A percentile compares a stretch with the other conserved stretches of the same genome.
Evolutionary conservation across 352 stramenopile genomes (phyloP).

Genomic region (Phytophthora hybrid): DNA sequence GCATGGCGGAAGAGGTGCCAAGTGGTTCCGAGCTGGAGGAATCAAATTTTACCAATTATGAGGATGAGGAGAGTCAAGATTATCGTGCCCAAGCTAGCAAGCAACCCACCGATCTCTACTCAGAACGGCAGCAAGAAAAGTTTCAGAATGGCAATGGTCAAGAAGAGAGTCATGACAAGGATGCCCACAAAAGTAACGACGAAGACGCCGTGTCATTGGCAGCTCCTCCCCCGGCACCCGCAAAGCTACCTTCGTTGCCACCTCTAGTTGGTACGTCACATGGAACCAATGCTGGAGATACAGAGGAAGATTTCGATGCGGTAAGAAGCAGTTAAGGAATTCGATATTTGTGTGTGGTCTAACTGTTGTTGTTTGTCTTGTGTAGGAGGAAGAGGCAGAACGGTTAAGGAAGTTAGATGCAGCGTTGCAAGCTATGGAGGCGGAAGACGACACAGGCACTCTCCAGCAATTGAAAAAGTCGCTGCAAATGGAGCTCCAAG

Average conservation of each 20-base stretch:
- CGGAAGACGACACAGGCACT: constrained; percentile 80
- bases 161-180: constrained; percentile 30
- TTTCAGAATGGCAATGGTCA: constrained; percentile 26
- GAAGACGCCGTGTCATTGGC: constrained; percentile 27
- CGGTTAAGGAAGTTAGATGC: constrained; percentile 74
- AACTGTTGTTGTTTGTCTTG: constrained; percentile 5
- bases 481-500: constrained; percentile 65
- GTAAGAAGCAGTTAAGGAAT: constrained; percentile 28
- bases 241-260: constrained; percentile 36
- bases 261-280: constrained; percentile 17
- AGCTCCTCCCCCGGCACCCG: constrained; percentile 38
- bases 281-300: constrained; percentile 17
- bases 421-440: constrained; percentile 87
- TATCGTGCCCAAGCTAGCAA: constrained; percentile 8
- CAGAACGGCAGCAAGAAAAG: constrained; percentile 10
- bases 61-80: constrained; percentile 28
- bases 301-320: constrained; percentile 70
- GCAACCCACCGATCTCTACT: constrained; percentile 8
- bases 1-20: constrained; percentile 60
- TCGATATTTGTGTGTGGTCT: neutral
- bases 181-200: constrained; percentile 19
- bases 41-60: constrained; percentile 47
- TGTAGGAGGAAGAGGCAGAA: constrained; percentile 60
- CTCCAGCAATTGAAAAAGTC: constrained; percentile 82
- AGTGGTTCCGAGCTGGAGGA: constrained; percentile 70